Evolutionary conservation across 2,329 filamentous ascomycete species (phyloP).

Genomic region (Colletotrichum limetticola): DNA sequence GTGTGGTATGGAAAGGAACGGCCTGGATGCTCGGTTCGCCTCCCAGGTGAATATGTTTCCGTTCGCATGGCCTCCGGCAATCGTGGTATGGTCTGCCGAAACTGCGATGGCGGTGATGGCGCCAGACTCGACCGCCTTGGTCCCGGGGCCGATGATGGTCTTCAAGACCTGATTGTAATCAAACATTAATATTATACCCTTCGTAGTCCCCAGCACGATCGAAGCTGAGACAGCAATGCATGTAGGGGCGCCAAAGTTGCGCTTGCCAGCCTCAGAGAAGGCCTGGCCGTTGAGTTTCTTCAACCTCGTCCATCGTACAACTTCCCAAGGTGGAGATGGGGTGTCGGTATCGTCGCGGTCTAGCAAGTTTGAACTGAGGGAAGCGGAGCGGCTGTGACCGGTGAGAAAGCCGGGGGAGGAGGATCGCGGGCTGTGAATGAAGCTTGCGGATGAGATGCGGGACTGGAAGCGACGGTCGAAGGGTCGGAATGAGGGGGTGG

Average conservation of each 20-base stretch:
- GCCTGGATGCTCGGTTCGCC: constrained; percentile 80
- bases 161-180: constrained; percentile 97
- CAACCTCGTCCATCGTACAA: constrained; percentile 94
- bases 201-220: constrained; percentile 92
- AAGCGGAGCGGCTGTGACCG: constrained; percentile 84
- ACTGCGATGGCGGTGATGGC: constrained; percentile 88
- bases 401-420: constrained; percentile 82
- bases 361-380: constrained; percentile 76
- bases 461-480: constrained; percentile 97
- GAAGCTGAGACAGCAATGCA: constrained; percentile 89
- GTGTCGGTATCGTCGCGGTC: constrained; percentile 75
- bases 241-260: constrained; percentile 92
- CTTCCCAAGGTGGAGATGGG: constrained; percentile 90
- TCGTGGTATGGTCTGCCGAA: constrained; percentile 91
- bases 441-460: constrained; percentile 73
- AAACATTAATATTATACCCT: constrained; percentile 94
- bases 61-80: constrained; percentile 89
- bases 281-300: constrained; percentile 89
- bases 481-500: constrained; percentile 86
- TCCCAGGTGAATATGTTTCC: constrained; percentile 99
- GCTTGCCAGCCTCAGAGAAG: constrained; percentile 91
- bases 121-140: constrained; percentile 93
- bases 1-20: constrained; percentile 88
- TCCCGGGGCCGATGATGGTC: constrained; percentile 91
- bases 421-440: constrained; percentile 70